Percentiles rank a stretch among this genome's conserved stretches.
Evolutionary conservation across 805 yeast genomes (phyloP).

Genomic region (Tetrapisispora nanseiensis): DNA sequence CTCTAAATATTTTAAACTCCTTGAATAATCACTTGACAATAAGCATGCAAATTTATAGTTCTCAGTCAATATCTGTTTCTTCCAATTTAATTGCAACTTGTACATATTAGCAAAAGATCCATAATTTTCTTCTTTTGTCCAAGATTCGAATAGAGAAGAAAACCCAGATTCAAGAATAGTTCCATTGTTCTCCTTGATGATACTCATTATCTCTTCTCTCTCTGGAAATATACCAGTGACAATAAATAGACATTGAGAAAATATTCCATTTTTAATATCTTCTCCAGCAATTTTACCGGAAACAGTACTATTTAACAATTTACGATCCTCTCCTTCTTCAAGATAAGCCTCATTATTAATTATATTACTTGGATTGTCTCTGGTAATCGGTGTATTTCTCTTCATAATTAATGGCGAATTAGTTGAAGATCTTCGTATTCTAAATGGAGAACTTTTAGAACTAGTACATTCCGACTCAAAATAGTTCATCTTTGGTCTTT

Average conservation of each 20-base stretch:
- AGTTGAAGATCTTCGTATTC: slow-evolving; percentile 12
- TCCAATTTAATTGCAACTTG: slow-evolving; percentile 9
- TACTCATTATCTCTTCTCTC: slow-evolving; percentile 25
- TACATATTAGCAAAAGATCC: background rate
- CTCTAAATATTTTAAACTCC: slow-evolving; percentile 72
- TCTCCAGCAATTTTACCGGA: background rate
- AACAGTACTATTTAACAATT: no score
- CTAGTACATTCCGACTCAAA: background rate
- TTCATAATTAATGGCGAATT: slow-evolving; percentile 7
- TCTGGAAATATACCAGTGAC: slow-evolving; percentile 29
- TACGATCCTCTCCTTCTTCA: no score
- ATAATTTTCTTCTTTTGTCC: slow-evolving; percentile 1
- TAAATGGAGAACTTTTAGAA: slow-evolving; percentile 13
- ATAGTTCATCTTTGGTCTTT: slow-evolving; percentile 21
- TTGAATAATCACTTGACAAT: slow-evolving; percentile 44
- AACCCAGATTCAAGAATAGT: slow-evolving; percentile 30
- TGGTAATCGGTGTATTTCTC: background rate
- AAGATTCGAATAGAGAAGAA: slow-evolving; percentile 17
- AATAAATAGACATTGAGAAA: slow-evolving; percentile 32
- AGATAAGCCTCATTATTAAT: background rate
- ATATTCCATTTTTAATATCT: slow-evolving; percentile 9
- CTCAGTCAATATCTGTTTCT: slow-evolving; percentile 6
- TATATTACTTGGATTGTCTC: background rate
- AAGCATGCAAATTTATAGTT: slow-evolving; percentile 51
- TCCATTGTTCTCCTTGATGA: slow-evolving; percentile 39